phyloP scores from a whole-genome alignment of 2,329 filamentous ascomycete species.

The Magnaporthales sp. region DNA sequence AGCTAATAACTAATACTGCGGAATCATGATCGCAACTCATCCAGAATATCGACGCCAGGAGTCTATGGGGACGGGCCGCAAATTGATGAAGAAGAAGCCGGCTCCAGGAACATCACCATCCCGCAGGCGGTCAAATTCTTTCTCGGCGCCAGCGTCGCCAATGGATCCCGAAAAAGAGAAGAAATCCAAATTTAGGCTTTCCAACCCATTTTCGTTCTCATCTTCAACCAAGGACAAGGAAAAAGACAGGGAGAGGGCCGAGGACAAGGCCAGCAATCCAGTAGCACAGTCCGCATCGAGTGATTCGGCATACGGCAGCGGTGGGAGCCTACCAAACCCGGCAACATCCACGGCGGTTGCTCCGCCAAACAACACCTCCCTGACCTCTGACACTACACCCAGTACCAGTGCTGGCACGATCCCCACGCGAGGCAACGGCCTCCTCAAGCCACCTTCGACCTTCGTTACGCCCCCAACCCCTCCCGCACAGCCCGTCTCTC shows the following conservation, averaged over 20 bases:
- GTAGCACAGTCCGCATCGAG: background rate
- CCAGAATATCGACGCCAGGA: constrained; percentile 1
- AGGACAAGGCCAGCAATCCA: background rate
- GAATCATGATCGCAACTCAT: constrained; percentile 1
- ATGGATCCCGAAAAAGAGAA: background rate
- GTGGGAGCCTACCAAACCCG: background rate
- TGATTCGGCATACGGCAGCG: constrained; percentile 2
- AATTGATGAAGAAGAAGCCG: constrained; percentile 1
- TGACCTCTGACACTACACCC: background rate
- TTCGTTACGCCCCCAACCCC: constrained; percentile 3
- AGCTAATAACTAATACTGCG: background rate
- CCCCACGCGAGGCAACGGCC: background rate
- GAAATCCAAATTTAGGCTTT: constrained; percentile 1
- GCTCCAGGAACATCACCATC: background rate
- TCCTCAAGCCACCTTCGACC: background rate
- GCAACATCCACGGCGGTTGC: background rate
- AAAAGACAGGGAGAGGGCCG: background rate
- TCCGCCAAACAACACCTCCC: background rate
- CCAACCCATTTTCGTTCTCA: constrained; percentile 2
- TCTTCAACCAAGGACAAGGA: background rate
- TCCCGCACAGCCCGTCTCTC: background rate
- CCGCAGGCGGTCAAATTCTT: background rate
- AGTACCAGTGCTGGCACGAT: background rate
- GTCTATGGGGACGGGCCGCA: background rate
- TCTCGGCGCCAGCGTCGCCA: background rate